phyloP scores from a whole-genome alignment of 2,329 filamentous ascomycete species.

The Trichoderma brevicompactum region DNA sequence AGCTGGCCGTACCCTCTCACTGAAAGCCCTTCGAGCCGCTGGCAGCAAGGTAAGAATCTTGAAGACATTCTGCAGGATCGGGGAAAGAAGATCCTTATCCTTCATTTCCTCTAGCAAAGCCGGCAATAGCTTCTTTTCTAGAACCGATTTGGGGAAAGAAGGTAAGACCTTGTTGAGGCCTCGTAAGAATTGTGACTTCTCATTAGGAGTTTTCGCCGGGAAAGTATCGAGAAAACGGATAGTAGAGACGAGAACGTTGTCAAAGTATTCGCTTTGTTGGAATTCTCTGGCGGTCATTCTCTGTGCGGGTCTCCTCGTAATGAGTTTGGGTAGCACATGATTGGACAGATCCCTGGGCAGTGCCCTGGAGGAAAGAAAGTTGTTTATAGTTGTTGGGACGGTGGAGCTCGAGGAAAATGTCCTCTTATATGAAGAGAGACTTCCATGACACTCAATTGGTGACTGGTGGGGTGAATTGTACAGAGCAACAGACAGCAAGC shows the following conservation, averaged over 20 bases:
- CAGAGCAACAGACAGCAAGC: slow-evolving; percentile 82
- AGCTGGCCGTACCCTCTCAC: slow-evolving; percentile 82
- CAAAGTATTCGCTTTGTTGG: slow-evolving; percentile 93
- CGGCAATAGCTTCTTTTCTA: slow-evolving; percentile 92
- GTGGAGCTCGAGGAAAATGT: slow-evolving; percentile 78
- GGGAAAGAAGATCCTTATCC: slow-evolving; percentile 80
- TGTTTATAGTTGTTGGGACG: slow-evolving; percentile 78
- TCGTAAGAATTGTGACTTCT: slow-evolving; percentile 90
- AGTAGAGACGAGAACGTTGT: slow-evolving; percentile 94
- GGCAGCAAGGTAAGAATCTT: slow-evolving; percentile 82
- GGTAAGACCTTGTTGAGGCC: slow-evolving; percentile 85
- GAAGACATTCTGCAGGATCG: slow-evolving; percentile 90
- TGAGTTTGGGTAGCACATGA: slow-evolving; percentile 80
- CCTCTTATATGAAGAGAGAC: slow-evolving; percentile 82
- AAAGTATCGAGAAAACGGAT: slow-evolving; percentile 93
- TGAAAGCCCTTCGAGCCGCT: slow-evolving; percentile 76
- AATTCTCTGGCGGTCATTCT: slow-evolving; percentile 88
- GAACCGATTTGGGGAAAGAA: slow-evolving; percentile 89
- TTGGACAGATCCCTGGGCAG: slow-evolving; percentile 78
- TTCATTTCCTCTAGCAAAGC: slow-evolving; percentile 92
- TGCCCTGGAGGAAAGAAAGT: slow-evolving; percentile 78
- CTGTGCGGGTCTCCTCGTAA: slow-evolving; percentile 85
- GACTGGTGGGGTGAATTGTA: slow-evolving; percentile 95
- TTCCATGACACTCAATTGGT: slow-evolving; percentile 80
- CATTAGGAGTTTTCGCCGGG: slow-evolving; percentile 86